Evolutionary conservation across 2,329 filamentous ascomycete species (phyloP).

Genomic region (Fonsecaea nubica): DNA sequence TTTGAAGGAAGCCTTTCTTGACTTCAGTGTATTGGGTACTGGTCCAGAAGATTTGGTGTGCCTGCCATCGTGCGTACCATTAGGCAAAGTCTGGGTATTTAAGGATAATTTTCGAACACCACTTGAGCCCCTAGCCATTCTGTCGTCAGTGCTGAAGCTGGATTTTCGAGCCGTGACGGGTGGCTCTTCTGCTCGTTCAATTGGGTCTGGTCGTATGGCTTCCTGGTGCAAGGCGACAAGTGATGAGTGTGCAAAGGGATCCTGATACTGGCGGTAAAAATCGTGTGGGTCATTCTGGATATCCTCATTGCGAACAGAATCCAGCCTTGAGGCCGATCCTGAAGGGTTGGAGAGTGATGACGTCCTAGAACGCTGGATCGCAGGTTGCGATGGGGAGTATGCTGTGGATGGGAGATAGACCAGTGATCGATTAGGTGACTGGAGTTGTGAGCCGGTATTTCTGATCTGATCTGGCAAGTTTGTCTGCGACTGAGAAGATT

Average conservation of each 20-base stretch:
- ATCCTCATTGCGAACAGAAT: conserved; percentile 37
- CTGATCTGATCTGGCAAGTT: conserved; percentile 34
- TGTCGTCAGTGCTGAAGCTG: conserved; percentile 32
- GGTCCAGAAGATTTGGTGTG: conserved; percentile 21
- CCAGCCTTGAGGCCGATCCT: conserved; percentile 20
- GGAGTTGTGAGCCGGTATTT: conserved; percentile 23
- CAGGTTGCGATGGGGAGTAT: conserved; percentile 40
- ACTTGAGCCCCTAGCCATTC: conserved; percentile 10
- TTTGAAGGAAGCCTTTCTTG: conserved; percentile 72
- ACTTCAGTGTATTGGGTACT: conserved; percentile 26
- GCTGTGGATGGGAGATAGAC: conserved; percentile 38
- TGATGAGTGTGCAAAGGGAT: conserved; percentile 43
- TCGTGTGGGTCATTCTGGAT: conserved; percentile 57
- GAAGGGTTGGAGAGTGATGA: conserved; percentile 29
- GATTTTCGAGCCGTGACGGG: conserved; percentile 25
- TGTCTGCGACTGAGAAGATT: conserved; percentile 39
- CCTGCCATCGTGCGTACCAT: conserved; percentile 21
- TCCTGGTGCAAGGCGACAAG: conserved; percentile 42
- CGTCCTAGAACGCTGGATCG: conserved; percentile 29
- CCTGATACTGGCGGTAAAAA: conserved; percentile 57
- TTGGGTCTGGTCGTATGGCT: conserved; percentile 33
- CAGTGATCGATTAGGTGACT: conserved; percentile 32
- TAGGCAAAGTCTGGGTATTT: conserved; percentile 27
- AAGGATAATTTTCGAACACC: conserved; percentile 25
- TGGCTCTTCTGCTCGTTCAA: conserved; percentile 18